These are phyloP conservation scores for Closterium sp. DNA, from an alignment of 139 green algal genomes.

Conservation along the genomic window DNA sequence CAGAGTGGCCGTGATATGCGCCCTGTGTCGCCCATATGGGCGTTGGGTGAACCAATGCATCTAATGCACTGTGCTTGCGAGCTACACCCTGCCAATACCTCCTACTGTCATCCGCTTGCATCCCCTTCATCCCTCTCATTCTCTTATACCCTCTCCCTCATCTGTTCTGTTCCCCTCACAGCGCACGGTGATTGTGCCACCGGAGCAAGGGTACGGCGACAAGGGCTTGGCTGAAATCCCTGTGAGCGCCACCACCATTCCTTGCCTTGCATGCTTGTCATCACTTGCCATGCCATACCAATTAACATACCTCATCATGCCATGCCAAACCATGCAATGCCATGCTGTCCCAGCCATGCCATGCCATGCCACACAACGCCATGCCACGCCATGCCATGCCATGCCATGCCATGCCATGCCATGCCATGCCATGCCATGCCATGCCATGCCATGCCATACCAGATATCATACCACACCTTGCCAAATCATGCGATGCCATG, in stretches of 20 bases:
- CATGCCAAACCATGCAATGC: not conserved
- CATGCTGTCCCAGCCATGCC: not conserved
- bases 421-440: not conserved
- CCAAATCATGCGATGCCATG: not conserved
- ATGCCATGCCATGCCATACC: not conserved
- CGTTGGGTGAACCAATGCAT: too few relatives aligned
- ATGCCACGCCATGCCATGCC: not conserved
- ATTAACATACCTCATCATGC: not conserved
- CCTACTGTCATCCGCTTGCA: not conserved
- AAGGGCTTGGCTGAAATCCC: slow-evolving; percentile 73
- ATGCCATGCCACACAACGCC: not conserved
- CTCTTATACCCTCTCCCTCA: not conserved
- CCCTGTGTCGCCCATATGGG: too few relatives aligned
- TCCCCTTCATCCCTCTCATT: not conserved
- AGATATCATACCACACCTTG: not conserved
- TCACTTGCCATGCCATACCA: not conserved
- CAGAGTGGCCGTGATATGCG: too few relatives aligned
- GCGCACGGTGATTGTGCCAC: slow-evolving; percentile 59
- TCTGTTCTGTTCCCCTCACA: slow-evolving; percentile 36
- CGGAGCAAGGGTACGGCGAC: slow-evolving; percentile 65
- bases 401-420: not conserved
- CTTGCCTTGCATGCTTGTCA: not conserved
- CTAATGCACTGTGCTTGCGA: not conserved
- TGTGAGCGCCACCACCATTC: not conserved
- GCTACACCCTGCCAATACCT: not conserved